phyloP scores from a whole-genome alignment of 2,329 filamentous ascomycete genomes.

The Calcarisporium arbuscula region DNA sequence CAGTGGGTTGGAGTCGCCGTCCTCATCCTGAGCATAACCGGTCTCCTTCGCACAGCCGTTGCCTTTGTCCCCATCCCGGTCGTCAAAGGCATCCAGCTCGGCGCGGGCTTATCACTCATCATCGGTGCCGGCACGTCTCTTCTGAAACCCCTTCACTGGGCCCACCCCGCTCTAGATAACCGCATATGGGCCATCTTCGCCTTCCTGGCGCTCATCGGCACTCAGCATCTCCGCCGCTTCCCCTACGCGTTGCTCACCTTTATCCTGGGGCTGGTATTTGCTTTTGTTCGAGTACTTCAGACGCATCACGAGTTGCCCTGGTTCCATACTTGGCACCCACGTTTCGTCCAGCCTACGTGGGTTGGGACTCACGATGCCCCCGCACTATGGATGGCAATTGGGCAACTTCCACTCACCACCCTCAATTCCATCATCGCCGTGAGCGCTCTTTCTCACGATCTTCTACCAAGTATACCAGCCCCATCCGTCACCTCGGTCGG shows the following conservation, averaged over 20 bases:
- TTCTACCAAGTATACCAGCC: constrained; percentile 61
- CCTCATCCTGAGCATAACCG: constrained; percentile 70
- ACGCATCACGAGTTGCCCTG: constrained; percentile 36
- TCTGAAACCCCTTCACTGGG: constrained; percentile 64
- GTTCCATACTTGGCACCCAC: constrained; percentile 56
- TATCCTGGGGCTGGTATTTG: constrained; percentile 59
- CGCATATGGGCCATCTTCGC: constrained; percentile 68
- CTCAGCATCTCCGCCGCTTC: constrained; percentile 58
- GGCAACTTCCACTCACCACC: constrained; percentile 84
- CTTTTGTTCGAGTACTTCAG: constrained; percentile 35
- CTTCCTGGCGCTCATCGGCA: constrained; percentile 64
- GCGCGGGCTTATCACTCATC: constrained; percentile 77
- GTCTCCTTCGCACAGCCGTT: constrained; percentile 69
- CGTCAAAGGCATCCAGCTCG: constrained; percentile 91
- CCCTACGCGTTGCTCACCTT: constrained; percentile 77
- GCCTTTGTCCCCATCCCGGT: constrained; percentile 76
- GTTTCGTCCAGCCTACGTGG: constrained; percentile 30
- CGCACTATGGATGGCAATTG: constrained; percentile 59
- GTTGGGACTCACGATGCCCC: constrained; percentile 20
- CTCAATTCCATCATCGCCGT: constrained; percentile 91
- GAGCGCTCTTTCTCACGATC: constrained; percentile 67
- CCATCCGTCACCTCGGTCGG: constrained; percentile 74
- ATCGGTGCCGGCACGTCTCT: constrained; percentile 68
- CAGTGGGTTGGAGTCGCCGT: constrained; percentile 66
- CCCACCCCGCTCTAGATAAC: constrained; percentile 65